These are phyloP conservation scores for Phanerodontia chrysosporium DNA, from an alignment of 768 basidiomycete species.

Conservation along the genomic window DNA sequence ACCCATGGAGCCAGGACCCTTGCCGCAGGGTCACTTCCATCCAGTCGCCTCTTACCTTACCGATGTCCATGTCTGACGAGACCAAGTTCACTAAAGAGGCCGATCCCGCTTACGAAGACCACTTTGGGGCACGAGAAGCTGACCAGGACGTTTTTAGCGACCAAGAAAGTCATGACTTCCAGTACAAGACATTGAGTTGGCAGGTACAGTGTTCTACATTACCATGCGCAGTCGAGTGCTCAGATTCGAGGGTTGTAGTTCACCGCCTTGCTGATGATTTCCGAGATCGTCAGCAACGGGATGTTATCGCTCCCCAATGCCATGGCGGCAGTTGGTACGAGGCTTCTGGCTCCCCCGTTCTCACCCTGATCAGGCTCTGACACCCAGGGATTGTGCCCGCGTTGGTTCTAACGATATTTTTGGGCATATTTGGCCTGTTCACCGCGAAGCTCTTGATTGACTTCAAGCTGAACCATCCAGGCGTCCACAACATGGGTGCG, in stretches of 20 bases:
- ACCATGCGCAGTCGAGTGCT: no score
- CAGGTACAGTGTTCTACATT: slow-evolving; percentile 29
- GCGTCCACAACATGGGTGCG: slow-evolving; percentile 51
- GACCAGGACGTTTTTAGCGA: slow-evolving; percentile 41
- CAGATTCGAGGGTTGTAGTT: no score
- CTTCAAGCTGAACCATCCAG: slow-evolving; percentile 53
- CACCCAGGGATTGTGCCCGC: slow-evolving; percentile 50
- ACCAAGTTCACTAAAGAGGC: background rate
- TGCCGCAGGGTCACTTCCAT: background rate
- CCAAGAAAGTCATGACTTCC: slow-evolving; percentile 41
- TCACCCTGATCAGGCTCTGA: no score
- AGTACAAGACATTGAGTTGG: slow-evolving; percentile 51
- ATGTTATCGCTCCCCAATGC: slow-evolving; percentile 50
- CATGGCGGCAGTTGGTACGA: slow-evolving; percentile 46
- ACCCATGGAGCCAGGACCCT: background rate
- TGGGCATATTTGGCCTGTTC: slow-evolving; percentile 46
- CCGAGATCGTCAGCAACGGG: slow-evolving; percentile 54
- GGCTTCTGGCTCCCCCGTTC: no score
- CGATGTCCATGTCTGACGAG: background rate
- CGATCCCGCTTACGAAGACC: background rate
- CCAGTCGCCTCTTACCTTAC: background rate
- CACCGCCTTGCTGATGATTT: slow-evolving; percentile 49
- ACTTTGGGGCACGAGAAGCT: background rate
- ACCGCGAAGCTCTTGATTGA: slow-evolving; percentile 51
- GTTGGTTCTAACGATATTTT: slow-evolving; percentile 48